Base-by-base conservation (phyloP, 345 rosid species). In the Cardiospermum halicacabum region DNA sequence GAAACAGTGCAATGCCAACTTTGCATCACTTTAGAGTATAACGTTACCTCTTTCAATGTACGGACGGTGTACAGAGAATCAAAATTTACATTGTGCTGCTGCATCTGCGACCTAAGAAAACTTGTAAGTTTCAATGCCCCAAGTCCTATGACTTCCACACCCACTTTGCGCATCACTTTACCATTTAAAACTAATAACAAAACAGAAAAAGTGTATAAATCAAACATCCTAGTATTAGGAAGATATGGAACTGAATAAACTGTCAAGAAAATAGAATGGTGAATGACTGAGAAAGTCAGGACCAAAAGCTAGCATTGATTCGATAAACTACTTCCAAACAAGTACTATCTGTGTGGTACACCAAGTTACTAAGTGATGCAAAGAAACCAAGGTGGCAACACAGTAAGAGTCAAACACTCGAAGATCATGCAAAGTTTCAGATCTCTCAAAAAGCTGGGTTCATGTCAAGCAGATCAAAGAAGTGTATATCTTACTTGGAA, bases 111-210 rank as follows among this genome's bases (percentile, higher is more conserved):
- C 69, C 79, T 86, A 59, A 92, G 93, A 72, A 80, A 92, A 42
- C 92, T 91, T 11, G 98, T 89, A 54, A 89, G 89, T 65, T 89
- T 92, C 68, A 86, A 65, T 50, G 90, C 97, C 80, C 98, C 98
- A 40, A 86, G 47, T 56, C 97, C 90, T 4, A 77, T 78, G 45
- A 80, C 86, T 82, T 93, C 98, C 72, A 90, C 94, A 42, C 98
- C 98, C 64, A 90, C 85, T 69, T 85, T 78, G 53, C 81, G 89
- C 96, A 84, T 90, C 57, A 90, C 97, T 80, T 88, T 88, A 56
- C 97, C 98, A 69, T 90, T 59, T 66, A 93, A 77, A 82, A 93
- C 98, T 93, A 75, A 65, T 75, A 62, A 55, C 45, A 69, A 54
- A 49, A 58, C 37, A 15, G 56, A 39, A 55, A 59, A 56, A 62